These are phyloP conservation scores for Beauveria rudraprayagi DNA, from an alignment of 2,329 filamentous ascomycete genomes.

Conservation along the genomic window DNA sequence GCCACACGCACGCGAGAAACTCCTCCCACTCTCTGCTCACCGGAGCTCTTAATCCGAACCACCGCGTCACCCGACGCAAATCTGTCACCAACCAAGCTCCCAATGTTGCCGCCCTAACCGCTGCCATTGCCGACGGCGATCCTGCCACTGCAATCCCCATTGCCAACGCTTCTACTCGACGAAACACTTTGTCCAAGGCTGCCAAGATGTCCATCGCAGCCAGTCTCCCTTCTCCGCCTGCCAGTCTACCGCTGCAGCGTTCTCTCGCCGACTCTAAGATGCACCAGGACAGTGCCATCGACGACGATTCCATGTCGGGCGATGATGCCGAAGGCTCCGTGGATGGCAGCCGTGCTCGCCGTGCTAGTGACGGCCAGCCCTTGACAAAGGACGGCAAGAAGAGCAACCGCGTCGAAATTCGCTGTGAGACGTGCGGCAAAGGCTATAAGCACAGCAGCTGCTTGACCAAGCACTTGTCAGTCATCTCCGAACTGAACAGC, in stretches of 20 bases:
- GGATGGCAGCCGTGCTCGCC: slow-evolving; percentile 44
- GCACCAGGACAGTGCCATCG: slow-evolving; percentile 55
- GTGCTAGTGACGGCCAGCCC: slow-evolving; percentile 80
- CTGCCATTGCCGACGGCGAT: slow-evolving; percentile 62
- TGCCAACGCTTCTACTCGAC: slow-evolving; percentile 44
- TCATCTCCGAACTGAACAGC: slow-evolving; percentile 51
- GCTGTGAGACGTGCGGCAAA: slow-evolving; percentile 97
- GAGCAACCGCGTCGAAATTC: slow-evolving; percentile 74
- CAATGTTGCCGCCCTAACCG: slow-evolving; percentile 69
- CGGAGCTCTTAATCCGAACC: slow-evolving; percentile 67
- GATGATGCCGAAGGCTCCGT: slow-evolving; percentile 44
- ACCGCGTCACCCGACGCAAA: slow-evolving; percentile 87
- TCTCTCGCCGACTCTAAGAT: slow-evolving; percentile 42
- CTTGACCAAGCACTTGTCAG: slow-evolving; percentile 99
- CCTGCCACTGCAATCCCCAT: slow-evolving; percentile 49
- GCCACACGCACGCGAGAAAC: slow-evolving; percentile 61
- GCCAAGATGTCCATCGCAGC: slow-evolving; percentile 44
- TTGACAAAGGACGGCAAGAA: slow-evolving; percentile 79
- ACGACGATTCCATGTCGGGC: slow-evolving; percentile 55
- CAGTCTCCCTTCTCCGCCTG: slow-evolving; percentile 55
- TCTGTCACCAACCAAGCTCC: slow-evolving; percentile 72
- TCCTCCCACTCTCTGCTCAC: slow-evolving; percentile 77
- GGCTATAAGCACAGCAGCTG: slow-evolving; percentile 99
- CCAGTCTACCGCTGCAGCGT: slow-evolving; percentile 56
- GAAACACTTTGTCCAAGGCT: slow-evolving; percentile 62